These are phyloP conservation scores for Phytophthora melonis DNA, from an alignment of 352 stramenopile species.

Conservation along the genomic window DNA sequence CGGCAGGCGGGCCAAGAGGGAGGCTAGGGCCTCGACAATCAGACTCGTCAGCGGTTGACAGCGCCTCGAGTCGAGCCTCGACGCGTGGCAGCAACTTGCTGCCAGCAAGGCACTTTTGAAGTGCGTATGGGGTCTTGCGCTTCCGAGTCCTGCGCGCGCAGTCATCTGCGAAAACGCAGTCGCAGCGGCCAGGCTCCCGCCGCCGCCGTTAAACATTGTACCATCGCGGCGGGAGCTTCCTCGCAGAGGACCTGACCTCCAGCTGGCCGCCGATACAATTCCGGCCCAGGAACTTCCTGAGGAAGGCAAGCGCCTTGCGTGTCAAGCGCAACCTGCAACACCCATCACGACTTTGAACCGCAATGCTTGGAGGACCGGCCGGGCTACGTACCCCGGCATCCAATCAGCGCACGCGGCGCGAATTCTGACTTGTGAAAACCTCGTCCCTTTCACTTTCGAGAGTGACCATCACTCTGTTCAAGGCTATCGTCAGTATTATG, in stretches of 20 bases:
- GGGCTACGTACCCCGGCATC: slow-evolving; percentile 34
- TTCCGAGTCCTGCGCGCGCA: slow-evolving; percentile 21
- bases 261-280: background rate
- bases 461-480: background rate
- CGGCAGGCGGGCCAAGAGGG: background rate
- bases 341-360: slow-evolving; percentile 24
- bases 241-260: slow-evolving; percentile 6
- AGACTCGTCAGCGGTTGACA: slow-evolving; percentile 10
- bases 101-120: background rate
- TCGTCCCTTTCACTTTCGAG: background rate
- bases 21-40: slow-evolving; percentile 6
- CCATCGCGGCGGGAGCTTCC: slow-evolving; percentile 13
- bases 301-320: slow-evolving; percentile 22
- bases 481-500: no score
- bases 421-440: background rate
- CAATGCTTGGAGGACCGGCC: slow-evolving; percentile 4
- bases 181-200: background rate
- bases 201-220: slow-evolving; percentile 23
- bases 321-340: slow-evolving; percentile 27
- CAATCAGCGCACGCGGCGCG: slow-evolving; percentile 28
- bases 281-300: background rate
- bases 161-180: slow-evolving; percentile 49
- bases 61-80: background rate
- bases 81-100: slow-evolving; percentile 11
- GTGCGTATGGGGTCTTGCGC: slow-evolving; percentile 29